These are phyloP conservation scores for Solanum gracilifrons DNA, from an alignment of 257 asterid genomes.

Conservation along the genomic window DNA sequence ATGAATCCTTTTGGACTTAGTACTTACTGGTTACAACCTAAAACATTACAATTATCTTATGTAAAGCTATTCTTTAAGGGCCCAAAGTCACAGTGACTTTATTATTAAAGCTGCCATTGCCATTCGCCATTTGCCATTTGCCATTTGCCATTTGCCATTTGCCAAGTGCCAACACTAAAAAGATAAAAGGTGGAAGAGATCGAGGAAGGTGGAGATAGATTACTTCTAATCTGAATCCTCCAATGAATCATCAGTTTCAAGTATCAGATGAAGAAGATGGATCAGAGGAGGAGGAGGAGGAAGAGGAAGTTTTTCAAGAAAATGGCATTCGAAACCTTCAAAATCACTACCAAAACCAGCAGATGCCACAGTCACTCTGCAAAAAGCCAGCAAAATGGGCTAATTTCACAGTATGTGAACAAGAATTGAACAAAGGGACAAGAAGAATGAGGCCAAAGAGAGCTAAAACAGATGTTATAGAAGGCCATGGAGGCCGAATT, in stretches of 20 bases:
- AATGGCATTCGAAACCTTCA: background rate
- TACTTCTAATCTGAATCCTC: background rate
- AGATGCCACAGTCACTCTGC: background rate
- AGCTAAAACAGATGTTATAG: slow-evolving; percentile 45
- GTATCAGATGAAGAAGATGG: background rate
- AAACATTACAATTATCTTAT: background rate
- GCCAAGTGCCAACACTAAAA: background rate
- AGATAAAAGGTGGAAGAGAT: background rate
- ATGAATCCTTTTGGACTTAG: background rate
- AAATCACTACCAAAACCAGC: background rate
- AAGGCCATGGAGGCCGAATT: slow-evolving; percentile 94
- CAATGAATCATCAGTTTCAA: background rate
- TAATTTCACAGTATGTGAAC: background rate
- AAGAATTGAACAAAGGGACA: background rate
- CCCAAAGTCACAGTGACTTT: background rate
- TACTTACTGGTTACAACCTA: background rate
- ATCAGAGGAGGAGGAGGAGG: background rate
- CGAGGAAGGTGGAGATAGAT: background rate
- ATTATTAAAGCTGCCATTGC: background rate
- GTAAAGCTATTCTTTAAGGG: background rate
- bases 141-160: background rate
- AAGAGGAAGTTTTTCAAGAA: background rate
- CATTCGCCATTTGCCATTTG: background rate
- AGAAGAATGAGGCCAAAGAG: background rate
- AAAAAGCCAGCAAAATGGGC: background rate